phyloP scores from a whole-genome alignment of 2,329 filamentous ascomycete species.

The Ophiosphaerella korrae region DNA sequence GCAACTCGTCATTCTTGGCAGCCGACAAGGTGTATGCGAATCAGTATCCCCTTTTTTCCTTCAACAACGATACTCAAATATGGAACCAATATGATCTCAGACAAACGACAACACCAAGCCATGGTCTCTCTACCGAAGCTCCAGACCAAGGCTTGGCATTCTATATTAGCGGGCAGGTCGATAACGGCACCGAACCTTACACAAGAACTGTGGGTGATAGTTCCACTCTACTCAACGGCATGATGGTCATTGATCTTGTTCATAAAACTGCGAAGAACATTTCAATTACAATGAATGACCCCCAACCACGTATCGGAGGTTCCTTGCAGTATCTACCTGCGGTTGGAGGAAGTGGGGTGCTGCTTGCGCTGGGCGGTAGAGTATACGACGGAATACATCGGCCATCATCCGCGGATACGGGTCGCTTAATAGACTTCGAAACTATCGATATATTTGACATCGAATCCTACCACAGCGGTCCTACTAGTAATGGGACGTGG shows the following conservation, averaged over 20 bases:
- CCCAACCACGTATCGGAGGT: constrained; percentile 41
- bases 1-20: constrained; percentile 13
- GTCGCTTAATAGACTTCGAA: constrained; percentile 34
- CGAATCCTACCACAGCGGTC: constrained; percentile 31
- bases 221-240: constrained; percentile 38
- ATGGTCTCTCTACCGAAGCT: constrained; percentile 45
- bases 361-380: constrained; percentile 47
- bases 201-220: constrained; percentile 11
- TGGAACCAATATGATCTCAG: constrained; percentile 20
- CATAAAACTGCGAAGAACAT: constrained; percentile 45
- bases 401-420: constrained; percentile 14
- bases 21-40: constrained; percentile 9
- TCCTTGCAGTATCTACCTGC: constrained; percentile 43
- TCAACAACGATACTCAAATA: constrained; percentile 15
- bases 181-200: constrained; percentile 35
- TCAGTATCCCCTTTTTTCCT: constrained; percentile 22
- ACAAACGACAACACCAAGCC: constrained; percentile 28
- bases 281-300: constrained; percentile 39
- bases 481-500: constrained; percentile 46
- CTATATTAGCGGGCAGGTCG: constrained; percentile 46
- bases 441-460: constrained; percentile 50
- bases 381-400: constrained; percentile 11
- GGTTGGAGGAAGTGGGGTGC: constrained; percentile 43
- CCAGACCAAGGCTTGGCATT: constrained; percentile 43
- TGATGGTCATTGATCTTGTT: constrained; percentile 47